Base-by-base conservation (phyloP, 495 filamentous ascomycete genomes). In the Aspergillus mulundensis region DNA sequence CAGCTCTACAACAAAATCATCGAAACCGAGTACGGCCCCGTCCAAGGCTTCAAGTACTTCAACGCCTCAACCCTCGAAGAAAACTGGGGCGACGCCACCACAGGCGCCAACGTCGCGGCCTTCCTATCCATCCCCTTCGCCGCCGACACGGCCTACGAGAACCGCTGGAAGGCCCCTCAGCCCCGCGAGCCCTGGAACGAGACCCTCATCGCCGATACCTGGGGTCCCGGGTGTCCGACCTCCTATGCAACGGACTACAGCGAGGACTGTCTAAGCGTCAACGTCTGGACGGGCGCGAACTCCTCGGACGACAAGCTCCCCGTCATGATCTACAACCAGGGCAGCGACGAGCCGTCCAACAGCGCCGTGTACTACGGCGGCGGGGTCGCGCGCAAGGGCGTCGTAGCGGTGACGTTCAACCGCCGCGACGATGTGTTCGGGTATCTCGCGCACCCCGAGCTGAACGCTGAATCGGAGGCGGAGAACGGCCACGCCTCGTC, bases 331-430 rank as follows among this genome's bases (percentile, higher is more conserved):
- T 70, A 61, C 62, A 68, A 66, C 56, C 58, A 66, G 58, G 57
- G 70, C 42, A 61, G 58, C 48, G 67, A 62, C 46, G 68, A 67
- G 39, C 70, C 65, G 5, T 64, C 61, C 38, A 39, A 62, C 19
- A 36, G 60, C 19, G 23, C 52, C 20, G 61, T 61, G 61, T 67
- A 56, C 53, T 65, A 67, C 15, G 67, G 67, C 34, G 67, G 65
- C 38, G 67, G 67, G 23, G 58, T 70, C 54, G 65, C 67, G 2
- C 19, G 62, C 44, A 70, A 71, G 50, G 64, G 65, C 55, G 78
- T 89, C 50, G 73, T 90, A 16, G 68, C 87, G 43, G 79, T 91
- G 14, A 84, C 81, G 58, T 84, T 88, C 74, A 90, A 88, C 62
- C 87, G 87, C 57, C 81, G 87, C 14, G 84, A 88, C 14, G 85